phyloP scores from a whole-genome alignment of 805 yeast species.

The Ascoidea rubescens region DNA sequence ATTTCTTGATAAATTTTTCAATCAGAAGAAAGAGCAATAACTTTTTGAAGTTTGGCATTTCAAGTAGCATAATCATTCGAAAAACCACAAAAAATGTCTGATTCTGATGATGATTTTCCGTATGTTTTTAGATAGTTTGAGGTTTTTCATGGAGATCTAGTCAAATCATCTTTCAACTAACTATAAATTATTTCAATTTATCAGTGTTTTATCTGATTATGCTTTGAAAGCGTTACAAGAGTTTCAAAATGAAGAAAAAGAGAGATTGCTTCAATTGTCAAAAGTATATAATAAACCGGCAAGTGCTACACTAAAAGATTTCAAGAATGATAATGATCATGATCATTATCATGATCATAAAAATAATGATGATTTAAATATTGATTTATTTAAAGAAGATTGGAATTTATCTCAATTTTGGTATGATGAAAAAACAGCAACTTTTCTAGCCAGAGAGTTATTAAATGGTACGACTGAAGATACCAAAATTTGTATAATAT shows the following conservation, averaged over 20 bases:
- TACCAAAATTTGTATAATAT: slow-evolving; percentile 61
- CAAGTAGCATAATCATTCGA: too few relatives aligned
- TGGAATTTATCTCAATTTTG: slow-evolving; percentile 94
- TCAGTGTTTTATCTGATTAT: slow-evolving; percentile 21
- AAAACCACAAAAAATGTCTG: neutral
- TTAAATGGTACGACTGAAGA: slow-evolving; percentile 62
- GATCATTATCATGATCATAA: slow-evolving; percentile 15
- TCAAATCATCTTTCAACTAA: neutral
- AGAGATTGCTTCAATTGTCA: slow-evolving; percentile 41
- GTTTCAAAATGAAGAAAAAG: slow-evolving; percentile 51
- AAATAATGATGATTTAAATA: slow-evolving; percentile 27
- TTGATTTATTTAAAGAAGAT: slow-evolving; percentile 74
- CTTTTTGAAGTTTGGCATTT: too few relatives aligned
- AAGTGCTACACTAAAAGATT: too few relatives aligned
- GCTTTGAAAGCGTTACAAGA: slow-evolving; percentile 44
- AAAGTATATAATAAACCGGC: slow-evolving; percentile 42
- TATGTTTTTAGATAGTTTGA: neutral
- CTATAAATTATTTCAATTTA: neutral
- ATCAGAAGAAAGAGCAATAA: too few relatives aligned
- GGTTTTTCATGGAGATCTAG: neutral
- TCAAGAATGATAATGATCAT: slow-evolving; percentile 8
- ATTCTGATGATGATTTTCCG: neutral
- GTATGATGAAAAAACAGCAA: slow-evolving; percentile 69
- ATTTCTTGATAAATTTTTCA: too few relatives aligned
- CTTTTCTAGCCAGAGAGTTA: slow-evolving; percentile 50